phyloP scores from a whole-genome alignment of 2,329 filamentous ascomycete genomes.

The Ophiostoma australiae region DNA sequence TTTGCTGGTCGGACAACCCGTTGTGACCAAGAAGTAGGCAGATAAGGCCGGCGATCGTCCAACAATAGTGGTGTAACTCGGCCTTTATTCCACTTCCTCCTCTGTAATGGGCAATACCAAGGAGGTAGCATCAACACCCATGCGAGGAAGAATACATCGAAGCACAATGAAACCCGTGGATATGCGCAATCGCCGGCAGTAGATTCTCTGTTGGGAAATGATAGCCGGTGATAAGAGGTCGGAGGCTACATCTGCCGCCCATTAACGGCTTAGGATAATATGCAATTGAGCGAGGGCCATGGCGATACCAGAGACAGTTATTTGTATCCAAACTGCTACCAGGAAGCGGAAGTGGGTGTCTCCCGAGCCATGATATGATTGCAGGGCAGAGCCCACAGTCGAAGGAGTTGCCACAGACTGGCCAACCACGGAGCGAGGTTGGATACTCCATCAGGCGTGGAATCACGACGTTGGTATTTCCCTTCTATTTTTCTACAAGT shows the following conservation, averaged over 20 bases:
- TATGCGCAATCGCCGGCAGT: neutral
- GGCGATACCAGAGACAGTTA: no score
- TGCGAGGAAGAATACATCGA: neutral
- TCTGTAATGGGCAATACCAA: neutral
- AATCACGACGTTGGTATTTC: neutral
- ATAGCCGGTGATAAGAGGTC: slow-evolving; percentile 1
- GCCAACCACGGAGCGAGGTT: neutral
- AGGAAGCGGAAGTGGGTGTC: neutral
- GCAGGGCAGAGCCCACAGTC: neutral
- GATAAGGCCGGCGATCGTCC: neutral
- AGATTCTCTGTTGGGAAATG: slow-evolving; percentile 3
- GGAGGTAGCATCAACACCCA: neutral
- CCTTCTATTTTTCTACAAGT: neutral
- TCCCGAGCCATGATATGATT: no score
- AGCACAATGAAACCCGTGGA: neutral
- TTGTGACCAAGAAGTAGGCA: neutral
- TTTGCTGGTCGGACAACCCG: neutral
- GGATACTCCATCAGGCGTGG: neutral
- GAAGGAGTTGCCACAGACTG: neutral
- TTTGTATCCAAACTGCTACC: neutral
- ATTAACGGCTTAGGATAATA: slow-evolving; percentile 3
- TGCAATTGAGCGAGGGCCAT: neutral
- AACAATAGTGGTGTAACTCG: neutral
- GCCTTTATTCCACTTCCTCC: neutral
- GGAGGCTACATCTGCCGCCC: neutral